Base-by-base conservation (phyloP, 306 rosid species). In the Phaseolus lunatus region DNA sequence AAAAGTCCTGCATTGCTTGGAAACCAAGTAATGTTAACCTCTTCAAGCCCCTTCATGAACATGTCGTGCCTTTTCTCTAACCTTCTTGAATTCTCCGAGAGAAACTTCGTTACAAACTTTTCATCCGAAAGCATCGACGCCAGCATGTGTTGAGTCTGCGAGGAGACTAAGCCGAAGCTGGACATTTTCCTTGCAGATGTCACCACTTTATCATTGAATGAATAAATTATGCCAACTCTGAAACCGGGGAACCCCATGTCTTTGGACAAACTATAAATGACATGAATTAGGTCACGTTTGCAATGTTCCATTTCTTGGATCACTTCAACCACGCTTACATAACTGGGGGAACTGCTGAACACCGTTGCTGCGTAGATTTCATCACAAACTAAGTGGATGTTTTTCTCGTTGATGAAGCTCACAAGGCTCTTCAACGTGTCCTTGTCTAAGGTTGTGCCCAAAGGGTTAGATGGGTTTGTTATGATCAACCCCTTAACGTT, bases 211-310 rank as follows among this genome's bases (percentile, higher is more conserved):
- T 92, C 93, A 10, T 95, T 95, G 84, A 78, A 92, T 3, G 98
- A 95, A 82, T 95, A 95, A 50, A 95, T 89, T 14, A 95, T 88
- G 12, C 98, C 98, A 18, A 95, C 97, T 39, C 98, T 58, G 3
- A 95, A 81, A 1, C 98, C 98, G 0, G 98, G 98, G 16, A 92
- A 83, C 5, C 98, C 98, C 96, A 95, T 85, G 81, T 90, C 98
- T 74, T 95, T 92, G 7, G 98, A 95, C 78, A 95, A 78, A 33
- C 97, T 92, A 33, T 87, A 92, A 49, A 92, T 81, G 0, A 90
- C 63, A 82, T 95, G 98, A 50, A 95, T 82, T 35, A 95, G 89
- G 13, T 95, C 89, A 3, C 31, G 69, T 26, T 90, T 89, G 87
- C 84, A 83, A 81, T 79, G 75, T 7, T 86, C 85, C 82, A 87